Evolutionary conservation across 306 rosid genomes (phyloP).

Genomic region (barrel medic (Medicago truncatula)): DNA sequence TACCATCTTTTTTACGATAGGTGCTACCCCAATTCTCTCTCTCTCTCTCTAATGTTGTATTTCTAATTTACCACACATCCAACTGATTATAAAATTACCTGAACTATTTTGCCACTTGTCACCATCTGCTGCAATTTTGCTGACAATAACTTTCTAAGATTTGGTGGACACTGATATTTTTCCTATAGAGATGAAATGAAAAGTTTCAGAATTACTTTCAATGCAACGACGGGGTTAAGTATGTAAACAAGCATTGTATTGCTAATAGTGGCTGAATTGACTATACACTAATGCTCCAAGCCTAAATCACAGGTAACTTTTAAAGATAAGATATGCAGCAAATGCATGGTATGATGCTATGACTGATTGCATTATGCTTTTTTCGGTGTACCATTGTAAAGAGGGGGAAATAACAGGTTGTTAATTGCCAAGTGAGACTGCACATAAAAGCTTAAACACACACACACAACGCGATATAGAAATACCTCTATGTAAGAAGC

Average conservation of each 20-base stretch:
- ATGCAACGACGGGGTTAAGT: slow-evolving; percentile 19
- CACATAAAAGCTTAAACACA: neutral
- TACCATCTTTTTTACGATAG: neutral
- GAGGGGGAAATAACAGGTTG: neutral
- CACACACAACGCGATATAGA: slow-evolving; percentile 21
- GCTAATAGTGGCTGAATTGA: slow-evolving; percentile 24
- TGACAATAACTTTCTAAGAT: slow-evolving; percentile 70
- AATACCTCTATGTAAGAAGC: slow-evolving; percentile 83
- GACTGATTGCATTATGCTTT: neutral
- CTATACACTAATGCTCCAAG: slow-evolving; percentile 27
- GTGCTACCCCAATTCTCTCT: neutral
- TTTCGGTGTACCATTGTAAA: neutral
- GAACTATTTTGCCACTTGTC: slow-evolving; percentile 73
- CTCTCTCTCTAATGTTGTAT: neutral
- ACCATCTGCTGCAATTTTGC: slow-evolving; percentile 83
- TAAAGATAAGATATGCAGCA: slow-evolving; percentile 32
- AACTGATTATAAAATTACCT: slow-evolving; percentile 59
- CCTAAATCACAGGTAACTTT: slow-evolving; percentile 22
- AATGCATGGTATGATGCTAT: neutral
- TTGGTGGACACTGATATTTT: slow-evolving; percentile 76
- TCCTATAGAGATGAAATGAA: slow-evolving; percentile 57
- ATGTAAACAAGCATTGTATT: slow-evolving; percentile 26
- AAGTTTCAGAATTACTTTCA: slow-evolving; percentile 40
- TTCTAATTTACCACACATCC: neutral
- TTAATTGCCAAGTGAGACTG: slow-evolving; percentile 17